A percentile compares a stretch with the other conserved stretches of the same genome.
These are phyloP conservation scores for Sarocladium strictum DNA, from an alignment of 2,329 filamentous ascomycete genomes.

Conservation along the genomic window DNA sequence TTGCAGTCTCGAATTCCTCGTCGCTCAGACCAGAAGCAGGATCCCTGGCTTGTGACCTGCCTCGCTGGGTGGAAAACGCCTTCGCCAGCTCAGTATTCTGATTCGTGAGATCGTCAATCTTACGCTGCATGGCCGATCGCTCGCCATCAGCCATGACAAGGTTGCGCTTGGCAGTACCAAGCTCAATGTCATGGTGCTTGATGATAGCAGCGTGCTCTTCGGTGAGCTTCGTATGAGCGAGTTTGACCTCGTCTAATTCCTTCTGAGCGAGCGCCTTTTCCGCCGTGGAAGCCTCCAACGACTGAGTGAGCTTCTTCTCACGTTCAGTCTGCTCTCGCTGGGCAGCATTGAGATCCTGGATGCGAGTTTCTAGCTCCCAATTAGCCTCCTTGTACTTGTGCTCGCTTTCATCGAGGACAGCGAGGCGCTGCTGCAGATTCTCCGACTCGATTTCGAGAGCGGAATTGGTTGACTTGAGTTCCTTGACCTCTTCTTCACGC, in stretches of 20 bases:
- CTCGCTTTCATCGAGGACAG: conserved; percentile 85
- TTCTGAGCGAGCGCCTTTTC: conserved; percentile 77
- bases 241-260: conserved; percentile 85
- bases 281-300: conserved; percentile 60
- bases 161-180: conserved; percentile 76
- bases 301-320: conserved; percentile 74
- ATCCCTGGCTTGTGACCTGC: conserved; percentile 60
- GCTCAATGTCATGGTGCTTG: conserved; percentile 84
- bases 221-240: conserved; percentile 67
- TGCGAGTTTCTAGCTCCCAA: conserved; percentile 90
- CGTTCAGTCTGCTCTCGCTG: conserved; percentile 73
- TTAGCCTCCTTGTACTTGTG: conserved; percentile 97
- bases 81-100: conserved; percentile 90
- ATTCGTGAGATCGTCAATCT: conserved; percentile 77
- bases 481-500: conserved; percentile 79
- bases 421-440: conserved; percentile 71
- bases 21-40: conserved; percentile 52
- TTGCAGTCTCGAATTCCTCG: conserved; percentile 57
- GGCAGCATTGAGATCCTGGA: conserved; percentile 72
- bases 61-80: conserved; percentile 69
- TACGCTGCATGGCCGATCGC: conserved; percentile 69
- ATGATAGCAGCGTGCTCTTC: conserved; percentile 73
- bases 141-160: conserved; percentile 74
- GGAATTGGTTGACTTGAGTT: conserved; percentile 67
- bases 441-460: conserved; percentile 79